Percentiles rank a stretch among this genome's conserved stretches.
phyloP scores from a whole-genome alignment of 805 yeast species.

The Myxozyma mucilagina region DNA sequence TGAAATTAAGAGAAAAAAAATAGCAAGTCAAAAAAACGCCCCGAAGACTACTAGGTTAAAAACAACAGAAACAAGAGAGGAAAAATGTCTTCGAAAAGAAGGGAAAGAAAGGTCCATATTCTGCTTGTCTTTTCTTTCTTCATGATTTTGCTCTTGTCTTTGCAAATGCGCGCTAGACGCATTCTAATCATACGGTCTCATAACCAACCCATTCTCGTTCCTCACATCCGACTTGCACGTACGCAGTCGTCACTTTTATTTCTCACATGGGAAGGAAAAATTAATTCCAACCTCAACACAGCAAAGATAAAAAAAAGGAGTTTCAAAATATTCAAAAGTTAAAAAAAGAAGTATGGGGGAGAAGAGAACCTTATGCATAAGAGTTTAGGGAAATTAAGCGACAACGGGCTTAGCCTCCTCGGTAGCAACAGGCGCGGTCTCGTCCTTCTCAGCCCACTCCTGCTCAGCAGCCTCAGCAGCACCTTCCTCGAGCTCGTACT shows the following conservation, averaged over 20 bases:
- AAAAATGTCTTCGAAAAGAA: too few relatives aligned
- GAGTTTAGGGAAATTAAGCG: not conserved
- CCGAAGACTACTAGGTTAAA: too few relatives aligned
- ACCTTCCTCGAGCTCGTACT: constrained; percentile 24
- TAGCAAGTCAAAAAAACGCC: too few relatives aligned
- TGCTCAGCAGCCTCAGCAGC: constrained; percentile 8
- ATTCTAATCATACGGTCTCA: too few relatives aligned
- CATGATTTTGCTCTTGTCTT: too few relatives aligned
- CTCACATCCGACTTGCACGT: not conserved
- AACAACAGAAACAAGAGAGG: too few relatives aligned
- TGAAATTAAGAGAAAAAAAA: too few relatives aligned
- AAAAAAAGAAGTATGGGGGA: not conserved
- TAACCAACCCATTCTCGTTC: too few relatives aligned
- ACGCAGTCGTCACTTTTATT: not conserved
- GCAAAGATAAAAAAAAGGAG: not conserved
- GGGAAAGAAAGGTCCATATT: too few relatives aligned
- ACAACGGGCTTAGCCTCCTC: constrained; percentile 8
- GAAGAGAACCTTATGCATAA: not conserved
- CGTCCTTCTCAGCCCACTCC: constrained; percentile 13
- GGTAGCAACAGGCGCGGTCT: not conserved
- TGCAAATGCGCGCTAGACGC: too few relatives aligned
- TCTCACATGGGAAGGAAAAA: not conserved
- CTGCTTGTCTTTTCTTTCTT: too few relatives aligned
- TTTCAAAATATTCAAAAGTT: not conserved
- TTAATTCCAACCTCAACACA: not conserved